Evolutionary conservation across 345 rosid genomes (phyloP).

Genomic region (Euclidium syriacum): DNA sequence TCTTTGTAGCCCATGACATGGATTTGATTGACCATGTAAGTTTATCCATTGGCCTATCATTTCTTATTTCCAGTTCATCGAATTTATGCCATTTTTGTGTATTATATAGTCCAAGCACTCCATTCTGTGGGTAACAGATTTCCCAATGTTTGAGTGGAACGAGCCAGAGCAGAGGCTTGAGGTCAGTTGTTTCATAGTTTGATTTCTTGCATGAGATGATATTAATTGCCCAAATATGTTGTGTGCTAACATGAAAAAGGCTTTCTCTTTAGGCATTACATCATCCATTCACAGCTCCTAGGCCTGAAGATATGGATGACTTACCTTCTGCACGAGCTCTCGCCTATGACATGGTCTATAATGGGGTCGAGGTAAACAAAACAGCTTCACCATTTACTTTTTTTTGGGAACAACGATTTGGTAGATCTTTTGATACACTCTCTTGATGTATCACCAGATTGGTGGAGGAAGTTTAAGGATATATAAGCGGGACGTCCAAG

Average conservation of each 20-base stretch:
- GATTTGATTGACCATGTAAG: slow-evolving; percentile 78
- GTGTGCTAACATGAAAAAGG: slow-evolving; percentile 8
- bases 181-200: slow-evolving; percentile 42
- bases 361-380: slow-evolving; percentile 81
- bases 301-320: slow-evolving; percentile 80
- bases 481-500: slow-evolving; percentile 78
- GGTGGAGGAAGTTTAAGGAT: slow-evolving; percentile 99
- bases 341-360: slow-evolving; percentile 97
- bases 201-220: slow-evolving; percentile 3
- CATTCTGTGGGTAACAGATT: slow-evolving; percentile 93
- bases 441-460: slow-evolving; percentile 50
- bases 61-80: not conserved
- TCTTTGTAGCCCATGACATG: slow-evolving; percentile 60
- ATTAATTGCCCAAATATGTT: not conserved
- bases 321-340: slow-evolving; percentile 90
- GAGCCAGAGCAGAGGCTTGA: slow-evolving; percentile 81
- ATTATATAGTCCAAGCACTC: slow-evolving; percentile 66
- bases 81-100: slow-evolving; percentile 14
- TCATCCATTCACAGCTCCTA: slow-evolving; percentile 97
- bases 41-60: slow-evolving; percentile 2
- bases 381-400: slow-evolving; percentile 1
- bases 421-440: not conserved
- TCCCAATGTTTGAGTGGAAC: slow-evolving; percentile 98
- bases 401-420: not conserved
- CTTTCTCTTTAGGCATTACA: slow-evolving; percentile 66